These are phyloP conservation scores for Neurospora sp. DNA, from an alignment of 495 filamentous ascomycete species.

Conservation along the genomic window DNA sequence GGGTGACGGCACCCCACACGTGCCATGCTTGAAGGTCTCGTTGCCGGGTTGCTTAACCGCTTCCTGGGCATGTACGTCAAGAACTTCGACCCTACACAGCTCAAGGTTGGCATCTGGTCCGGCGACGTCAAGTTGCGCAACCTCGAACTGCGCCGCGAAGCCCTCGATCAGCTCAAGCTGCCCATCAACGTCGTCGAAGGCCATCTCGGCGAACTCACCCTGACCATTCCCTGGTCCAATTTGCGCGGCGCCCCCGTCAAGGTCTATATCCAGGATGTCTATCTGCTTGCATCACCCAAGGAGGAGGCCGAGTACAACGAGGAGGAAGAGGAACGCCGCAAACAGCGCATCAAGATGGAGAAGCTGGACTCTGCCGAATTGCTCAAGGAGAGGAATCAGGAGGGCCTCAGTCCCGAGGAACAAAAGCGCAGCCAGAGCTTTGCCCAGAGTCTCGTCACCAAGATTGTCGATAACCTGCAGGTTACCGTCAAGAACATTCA, in stretches of 20 bases:
- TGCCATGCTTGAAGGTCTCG: constrained; percentile 55
- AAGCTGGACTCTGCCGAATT: constrained; percentile 93
- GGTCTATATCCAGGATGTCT: constrained; percentile 94
- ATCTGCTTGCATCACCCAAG: constrained; percentile 82
- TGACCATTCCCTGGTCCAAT: constrained; percentile 95
- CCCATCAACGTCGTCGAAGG: constrained; percentile 95
- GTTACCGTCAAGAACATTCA: constrained; percentile 97
- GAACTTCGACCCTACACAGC: constrained; percentile 93
- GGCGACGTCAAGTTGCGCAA: constrained; percentile 90
- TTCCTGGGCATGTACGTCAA: constrained; percentile 99
- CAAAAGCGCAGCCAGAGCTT: constrained; percentile 95
- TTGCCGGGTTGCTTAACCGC: constrained; percentile 90
- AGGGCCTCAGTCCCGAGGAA: constrained; percentile 88
- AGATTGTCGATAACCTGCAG: constrained; percentile 95
- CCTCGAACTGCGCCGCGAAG: constrained; percentile 85
- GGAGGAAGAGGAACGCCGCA: constrained; percentile 77
- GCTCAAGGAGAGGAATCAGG: constrained; percentile 79
- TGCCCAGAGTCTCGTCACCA: constrained; percentile 84
- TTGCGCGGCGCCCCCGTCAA: constrained; percentile 86
- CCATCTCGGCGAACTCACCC: constrained; percentile 78
- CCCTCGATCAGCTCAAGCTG: constrained; percentile 89
- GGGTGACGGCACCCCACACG: constrained; percentile 40
- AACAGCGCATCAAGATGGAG: constrained; percentile 87
- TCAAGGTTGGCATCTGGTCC: constrained; percentile 97
- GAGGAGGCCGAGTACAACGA: constrained; percentile 89